These are phyloP conservation scores for Fraxinus platypoda DNA, from an alignment of 305 asterid species.

Conservation along the genomic window DNA sequence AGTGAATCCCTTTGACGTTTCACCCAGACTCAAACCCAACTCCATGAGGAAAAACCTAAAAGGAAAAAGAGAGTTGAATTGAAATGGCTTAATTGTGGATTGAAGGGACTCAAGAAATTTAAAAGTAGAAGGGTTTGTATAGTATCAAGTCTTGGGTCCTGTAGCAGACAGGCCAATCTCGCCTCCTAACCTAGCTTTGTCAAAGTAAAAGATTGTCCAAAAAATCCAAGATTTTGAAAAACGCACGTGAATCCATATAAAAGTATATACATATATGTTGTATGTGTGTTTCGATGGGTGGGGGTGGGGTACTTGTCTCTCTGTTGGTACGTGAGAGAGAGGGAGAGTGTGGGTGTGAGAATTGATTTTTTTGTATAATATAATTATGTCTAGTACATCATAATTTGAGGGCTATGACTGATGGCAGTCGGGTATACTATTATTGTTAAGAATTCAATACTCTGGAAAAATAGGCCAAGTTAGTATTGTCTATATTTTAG, in stretches of 20 bases:
- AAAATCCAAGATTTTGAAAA: slow-evolving; percentile 35
- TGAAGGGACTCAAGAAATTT: neutral
- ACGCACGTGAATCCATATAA: slow-evolving; percentile 60
- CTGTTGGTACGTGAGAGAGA: neutral
- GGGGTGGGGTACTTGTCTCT: neutral
- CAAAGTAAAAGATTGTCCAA: slow-evolving; percentile 31
- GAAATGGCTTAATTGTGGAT: neutral
- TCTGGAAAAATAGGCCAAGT: neutral
- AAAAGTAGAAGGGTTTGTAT: neutral
- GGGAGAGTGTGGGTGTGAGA: neutral
- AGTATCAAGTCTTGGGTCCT: neutral
- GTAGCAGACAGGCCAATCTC: neutral
- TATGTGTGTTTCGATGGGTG: neutral
- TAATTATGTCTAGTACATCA: neutral
- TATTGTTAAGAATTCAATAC: neutral
- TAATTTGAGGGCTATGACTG: neutral
- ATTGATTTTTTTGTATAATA: slow-evolving; percentile 21
- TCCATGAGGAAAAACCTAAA: slow-evolving; percentile 41
- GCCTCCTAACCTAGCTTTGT: neutral
- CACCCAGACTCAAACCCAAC: slow-evolving; percentile 79
- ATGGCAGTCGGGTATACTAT: neutral
- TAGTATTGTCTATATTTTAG: neutral
- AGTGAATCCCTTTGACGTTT: slow-evolving; percentile 50
- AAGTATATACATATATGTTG: slow-evolving; percentile 33
- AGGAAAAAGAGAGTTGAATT: neutral